Conservation (phyloP, 2,329 filamentous ascomycete species). For the Xylariales sp. region DNA sequence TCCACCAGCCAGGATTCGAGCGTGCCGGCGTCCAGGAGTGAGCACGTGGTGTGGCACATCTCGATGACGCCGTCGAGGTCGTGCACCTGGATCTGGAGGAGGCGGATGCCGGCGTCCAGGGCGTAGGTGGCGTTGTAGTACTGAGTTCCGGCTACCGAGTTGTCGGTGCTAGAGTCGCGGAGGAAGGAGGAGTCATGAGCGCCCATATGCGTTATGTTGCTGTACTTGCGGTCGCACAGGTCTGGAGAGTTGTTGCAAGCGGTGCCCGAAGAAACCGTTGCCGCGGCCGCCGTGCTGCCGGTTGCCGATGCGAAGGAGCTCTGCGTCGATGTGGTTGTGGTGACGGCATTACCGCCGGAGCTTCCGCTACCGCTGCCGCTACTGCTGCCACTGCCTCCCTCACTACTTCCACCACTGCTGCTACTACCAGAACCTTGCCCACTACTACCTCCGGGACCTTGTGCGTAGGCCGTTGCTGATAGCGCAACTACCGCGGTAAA, state of each 20-base stretch:
- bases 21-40: conserved; percentile 63
- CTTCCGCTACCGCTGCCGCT: not conserved
- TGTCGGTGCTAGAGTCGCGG: conserved; percentile 55
- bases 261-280: conserved; percentile 24
- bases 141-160: conserved; percentile 67
- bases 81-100: conserved; percentile 71
- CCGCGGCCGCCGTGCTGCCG: conserved; percentile 10
- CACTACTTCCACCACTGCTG: conserved; percentile 7
- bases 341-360: conserved; percentile 2
- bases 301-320: conserved; percentile 12
- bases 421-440: not conserved
- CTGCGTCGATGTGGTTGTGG: conserved; percentile 10
- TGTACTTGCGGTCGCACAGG: conserved; percentile 68
- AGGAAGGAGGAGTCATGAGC: conserved; percentile 73
- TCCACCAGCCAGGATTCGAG: conserved; percentile 59
- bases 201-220: conserved; percentile 70
- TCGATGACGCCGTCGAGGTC: conserved; percentile 52
- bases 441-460: conserved; percentile 9
- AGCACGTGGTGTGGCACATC: conserved; percentile 67
- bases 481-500: conserved; percentile 18
- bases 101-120: conserved; percentile 64
- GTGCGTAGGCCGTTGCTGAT: conserved; percentile 14
- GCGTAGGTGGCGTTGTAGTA: conserved; percentile 69
- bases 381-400: conserved; percentile 4
- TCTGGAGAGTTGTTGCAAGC: conserved; percentile 79